Percentiles rank a stretch among this genome's conserved stretches.
Evolutionary conservation across 805 yeast species (phyloP).

Genomic region (Tetrapisispora namnaoensis): DNA sequence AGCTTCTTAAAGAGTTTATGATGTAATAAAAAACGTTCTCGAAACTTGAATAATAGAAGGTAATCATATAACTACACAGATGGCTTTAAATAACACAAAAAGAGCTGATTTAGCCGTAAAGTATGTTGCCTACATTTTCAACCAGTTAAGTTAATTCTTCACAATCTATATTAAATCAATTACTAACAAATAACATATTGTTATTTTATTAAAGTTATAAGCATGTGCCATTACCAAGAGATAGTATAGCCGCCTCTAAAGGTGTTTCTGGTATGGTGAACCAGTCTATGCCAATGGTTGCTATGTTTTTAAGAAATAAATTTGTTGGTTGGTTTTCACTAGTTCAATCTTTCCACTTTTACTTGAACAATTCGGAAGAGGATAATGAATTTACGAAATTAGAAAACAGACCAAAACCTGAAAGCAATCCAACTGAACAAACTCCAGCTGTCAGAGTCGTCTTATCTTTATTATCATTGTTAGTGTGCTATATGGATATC

Average conservation of each 20-base stretch:
- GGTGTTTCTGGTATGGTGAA: constrained; percentile 31
- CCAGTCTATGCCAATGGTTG: constrained; percentile 59
- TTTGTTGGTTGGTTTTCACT: constrained; percentile 41
- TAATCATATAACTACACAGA: background rate
- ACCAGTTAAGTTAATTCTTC: background rate
- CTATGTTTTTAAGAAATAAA: constrained; percentile 48
- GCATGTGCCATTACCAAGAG: constrained; percentile 41
- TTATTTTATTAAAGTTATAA: constrained; percentile 23
- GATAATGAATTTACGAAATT: constrained; percentile 26
- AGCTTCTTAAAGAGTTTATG: no score
- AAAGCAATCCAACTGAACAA: constrained; percentile 28
- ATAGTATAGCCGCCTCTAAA: constrained; percentile 37
- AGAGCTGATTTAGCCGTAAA: constrained; percentile 31
- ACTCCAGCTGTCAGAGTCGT: constrained; percentile 33
- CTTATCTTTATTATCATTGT: constrained; percentile 39
- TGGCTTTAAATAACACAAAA: constrained; percentile 24
- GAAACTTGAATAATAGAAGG: no score
- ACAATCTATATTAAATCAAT: no score
- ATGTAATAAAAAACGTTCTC: no score
- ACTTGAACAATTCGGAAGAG: constrained; percentile 15
- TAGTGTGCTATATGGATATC: constrained; percentile 47
- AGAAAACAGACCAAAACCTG: constrained; percentile 20
- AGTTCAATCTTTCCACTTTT: constrained; percentile 37
- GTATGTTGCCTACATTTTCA: constrained; percentile 10
- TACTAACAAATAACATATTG: no score